Evolutionary conservation across 306 rosid species (phyloP).

Genomic region (Dalbergia oliveri): DNA sequence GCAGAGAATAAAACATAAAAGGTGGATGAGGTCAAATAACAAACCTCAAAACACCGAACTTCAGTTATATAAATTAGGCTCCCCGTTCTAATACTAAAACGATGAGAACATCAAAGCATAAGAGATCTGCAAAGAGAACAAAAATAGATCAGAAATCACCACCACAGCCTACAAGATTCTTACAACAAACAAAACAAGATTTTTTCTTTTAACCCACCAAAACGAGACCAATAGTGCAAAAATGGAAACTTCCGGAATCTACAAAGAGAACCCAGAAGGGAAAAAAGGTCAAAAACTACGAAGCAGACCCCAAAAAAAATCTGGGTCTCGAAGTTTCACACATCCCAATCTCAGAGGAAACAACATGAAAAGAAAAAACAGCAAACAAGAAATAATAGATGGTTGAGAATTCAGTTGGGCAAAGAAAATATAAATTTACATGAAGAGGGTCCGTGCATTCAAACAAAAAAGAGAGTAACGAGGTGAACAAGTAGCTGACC

Average conservation of each 20-base stretch:
- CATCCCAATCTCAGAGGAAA: conserved; percentile 4
- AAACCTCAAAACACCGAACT: conserved; percentile 51
- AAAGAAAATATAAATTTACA: not conserved
- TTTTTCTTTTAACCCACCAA: not conserved
- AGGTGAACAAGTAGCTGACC: conserved; percentile 54
- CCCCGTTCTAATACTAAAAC: conserved; percentile 9
- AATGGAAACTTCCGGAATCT: conserved; percentile 28
- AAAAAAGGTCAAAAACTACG: conserved; percentile 17
- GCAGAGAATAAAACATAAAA: conserved; percentile 15
- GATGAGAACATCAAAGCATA: conserved; percentile 36
- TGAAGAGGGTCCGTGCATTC: not conserved
- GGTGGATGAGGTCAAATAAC: conserved; percentile 17
- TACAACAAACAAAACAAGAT: not conserved
- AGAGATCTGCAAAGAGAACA: conserved; percentile 39
- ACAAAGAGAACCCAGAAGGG: conserved; percentile 30
- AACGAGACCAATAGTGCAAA: conserved; percentile 36
- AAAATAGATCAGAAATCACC: conserved; percentile 50
- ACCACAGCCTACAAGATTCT: conserved; percentile 23
- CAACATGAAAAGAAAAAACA: not conserved
- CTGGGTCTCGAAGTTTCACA: conserved; percentile 43
- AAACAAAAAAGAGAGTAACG: not conserved
- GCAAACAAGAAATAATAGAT: not conserved
- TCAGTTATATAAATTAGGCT: conserved; percentile 39
- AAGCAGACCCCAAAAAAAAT: conserved; percentile 21
- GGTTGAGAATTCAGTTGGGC: not conserved